Conservation (phyloP, 768 basidiomycete genomes). For the Boletus sp. region DNA sequence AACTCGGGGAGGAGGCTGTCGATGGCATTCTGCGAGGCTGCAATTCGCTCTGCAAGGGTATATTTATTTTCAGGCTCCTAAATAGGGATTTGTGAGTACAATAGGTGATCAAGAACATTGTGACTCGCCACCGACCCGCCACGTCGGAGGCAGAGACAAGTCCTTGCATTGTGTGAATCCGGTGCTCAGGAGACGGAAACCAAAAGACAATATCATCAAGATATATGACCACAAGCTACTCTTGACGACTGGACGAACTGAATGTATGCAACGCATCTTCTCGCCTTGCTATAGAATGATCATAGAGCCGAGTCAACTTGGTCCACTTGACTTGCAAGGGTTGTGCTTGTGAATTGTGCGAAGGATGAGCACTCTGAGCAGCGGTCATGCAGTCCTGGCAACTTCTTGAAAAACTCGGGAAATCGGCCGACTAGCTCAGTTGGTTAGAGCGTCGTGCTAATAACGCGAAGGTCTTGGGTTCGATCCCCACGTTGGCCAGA, state of each 20-base stretch:
- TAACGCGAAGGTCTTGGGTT: conserved; percentile 61
- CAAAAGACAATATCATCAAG: background rate
- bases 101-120: background rate
- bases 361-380: too few relatives aligned
- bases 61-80: conserved; percentile 44
- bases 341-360: background rate
- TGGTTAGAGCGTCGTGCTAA: conserved; percentile 35
- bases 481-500: conserved; percentile 71
- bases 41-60: conserved; percentile 37
- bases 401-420: too few relatives aligned
- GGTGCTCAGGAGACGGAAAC: background rate
- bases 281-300: background rate
- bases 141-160: conserved; percentile 40
- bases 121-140: conserved; percentile 37
- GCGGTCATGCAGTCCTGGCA: too few relatives aligned
- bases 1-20: conserved; percentile 39
- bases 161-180: conserved; percentile 33
- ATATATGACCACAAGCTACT: background rate
- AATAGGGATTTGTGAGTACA: background rate
- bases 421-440: conserved; percentile 31
- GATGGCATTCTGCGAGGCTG: conserved; percentile 41
- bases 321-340: background rate
- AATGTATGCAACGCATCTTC: background rate
- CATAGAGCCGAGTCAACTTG: background rate
- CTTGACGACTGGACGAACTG: background rate